These are phyloP conservation scores for Ceratocystis eucalypticola DNA, from an alignment of 2,329 filamentous ascomycete species.

Conservation along the genomic window DNA sequence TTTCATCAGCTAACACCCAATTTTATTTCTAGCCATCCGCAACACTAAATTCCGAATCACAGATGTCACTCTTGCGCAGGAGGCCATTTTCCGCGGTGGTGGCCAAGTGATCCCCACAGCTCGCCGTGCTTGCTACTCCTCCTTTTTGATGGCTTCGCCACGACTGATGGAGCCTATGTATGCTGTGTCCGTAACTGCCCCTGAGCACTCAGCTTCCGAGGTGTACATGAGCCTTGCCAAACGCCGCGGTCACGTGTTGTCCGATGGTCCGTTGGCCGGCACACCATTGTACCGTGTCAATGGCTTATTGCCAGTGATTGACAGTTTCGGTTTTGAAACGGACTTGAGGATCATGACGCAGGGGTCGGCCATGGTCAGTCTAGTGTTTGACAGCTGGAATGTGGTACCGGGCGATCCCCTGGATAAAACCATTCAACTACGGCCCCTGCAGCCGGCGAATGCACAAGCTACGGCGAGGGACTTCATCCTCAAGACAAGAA, in stretches of 20 bases:
- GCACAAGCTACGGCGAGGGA: conserved; percentile 85
- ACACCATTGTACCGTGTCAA: conserved; percentile 87
- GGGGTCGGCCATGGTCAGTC: conserved; percentile 74
- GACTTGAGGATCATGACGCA: conserved; percentile 93
- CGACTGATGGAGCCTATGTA: conserved; percentile 96
- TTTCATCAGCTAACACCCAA: neutral
- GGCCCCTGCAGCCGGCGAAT: conserved; percentile 74
- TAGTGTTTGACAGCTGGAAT: conserved; percentile 93
- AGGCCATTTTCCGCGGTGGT: conserved; percentile 88
- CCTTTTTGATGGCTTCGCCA: conserved; percentile 92
- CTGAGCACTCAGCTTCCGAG: conserved; percentile 73
- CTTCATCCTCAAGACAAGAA: conserved; percentile 89
- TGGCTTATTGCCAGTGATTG: conserved; percentile 87
- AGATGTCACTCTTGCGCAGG: conserved; percentile 70
- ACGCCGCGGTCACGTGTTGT: conserved; percentile 79
- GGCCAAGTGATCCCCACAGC: conserved; percentile 96
- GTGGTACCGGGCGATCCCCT: conserved; percentile 92
- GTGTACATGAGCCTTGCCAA: conserved; percentile 86
- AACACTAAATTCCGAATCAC: conserved; percentile 97
- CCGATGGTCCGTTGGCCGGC: conserved; percentile 86
- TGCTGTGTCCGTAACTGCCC: conserved; percentile 81
- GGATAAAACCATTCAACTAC: conserved; percentile 68
- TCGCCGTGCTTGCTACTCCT: conserved; percentile 83
- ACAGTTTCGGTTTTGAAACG: conserved; percentile 95
- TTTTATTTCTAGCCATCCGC: conserved; percentile 55